Base-by-base conservation (phyloP, 768 basidiomycete genomes). In the Agaricus sinodeliciosus region DNA sequence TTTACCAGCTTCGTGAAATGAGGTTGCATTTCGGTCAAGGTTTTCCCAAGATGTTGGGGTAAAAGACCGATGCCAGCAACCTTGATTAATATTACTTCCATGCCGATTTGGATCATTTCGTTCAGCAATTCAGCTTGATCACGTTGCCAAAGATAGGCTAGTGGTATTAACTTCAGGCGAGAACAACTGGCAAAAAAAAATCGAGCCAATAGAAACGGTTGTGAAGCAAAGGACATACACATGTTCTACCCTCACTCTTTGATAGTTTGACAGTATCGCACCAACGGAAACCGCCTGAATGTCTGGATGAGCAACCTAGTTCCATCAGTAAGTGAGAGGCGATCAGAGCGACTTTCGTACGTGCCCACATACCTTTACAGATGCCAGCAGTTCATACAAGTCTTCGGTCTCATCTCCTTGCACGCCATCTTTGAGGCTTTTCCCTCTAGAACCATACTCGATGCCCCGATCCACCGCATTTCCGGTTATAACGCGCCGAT, bases 251-350 rank as follows among this genome's bases (percentile, higher is more conserved):
- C 96, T 82, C 15, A 97, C 85, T 22, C 96, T 81, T 62, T 99
- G 96, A 63, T 99, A 99, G 64, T 92, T 95, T 26, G 96, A 98
- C 28, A 98, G 79, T 55, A 99, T 99, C 4, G 96, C 94, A 3
- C 96, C 96, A 18, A 94, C 92, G 8, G 94, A 90, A 22, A 98
- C 87, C 8, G 83, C 95, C 65, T 85, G 72, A 18, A 94, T 69
- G 49, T 92, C 87, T 3, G 93, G 92, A 66, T 93, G 88, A 94
- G 58, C 31, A 9, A 15, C 22, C 42, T 13, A 37, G 44, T 58
- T 6, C 46, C 52, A 28, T 44, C 55, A 19, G 49, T 13, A 15
- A 27, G 13, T 36, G 22, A 18, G 25, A 0, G 31, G 19, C 11
- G 16, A n/a, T 36, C 5, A 41, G 18, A 40, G n/a, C 26, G 9